phyloP scores from a whole-genome alignment of 768 basidiomycete species.

The Serendipita vermifera region DNA sequence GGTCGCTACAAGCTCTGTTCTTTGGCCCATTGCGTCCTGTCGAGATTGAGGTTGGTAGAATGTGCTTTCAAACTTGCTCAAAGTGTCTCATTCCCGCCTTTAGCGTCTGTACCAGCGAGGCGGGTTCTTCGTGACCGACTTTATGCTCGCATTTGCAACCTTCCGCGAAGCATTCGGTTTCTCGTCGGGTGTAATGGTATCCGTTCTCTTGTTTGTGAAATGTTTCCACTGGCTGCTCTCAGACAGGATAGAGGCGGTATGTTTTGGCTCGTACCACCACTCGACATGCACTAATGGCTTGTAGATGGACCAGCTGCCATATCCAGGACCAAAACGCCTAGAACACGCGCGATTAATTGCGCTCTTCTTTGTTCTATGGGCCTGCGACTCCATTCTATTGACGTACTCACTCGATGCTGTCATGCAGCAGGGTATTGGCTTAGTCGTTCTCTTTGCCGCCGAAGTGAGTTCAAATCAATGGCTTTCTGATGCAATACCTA shows the following conservation, averaged over 20 bases:
- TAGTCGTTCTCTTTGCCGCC: slow-evolving; percentile 90
- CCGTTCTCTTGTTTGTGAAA: slow-evolving; percentile 86
- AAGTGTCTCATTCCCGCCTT: slow-evolving; percentile 6
- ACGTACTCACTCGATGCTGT: slow-evolving; percentile 70
- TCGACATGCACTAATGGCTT: not conserved
- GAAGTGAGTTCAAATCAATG: slow-evolving; percentile 43
- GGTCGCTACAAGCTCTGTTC: slow-evolving; percentile 73
- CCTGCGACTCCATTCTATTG: slow-evolving; percentile 65
- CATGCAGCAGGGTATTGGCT: slow-evolving; percentile 62
- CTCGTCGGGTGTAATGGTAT: slow-evolving; percentile 88
- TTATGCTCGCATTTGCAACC: slow-evolving; percentile 89
- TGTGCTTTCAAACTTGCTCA: slow-evolving; percentile 1
- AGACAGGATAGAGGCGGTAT: slow-evolving; percentile 92
- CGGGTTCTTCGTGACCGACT: slow-evolving; percentile 98
- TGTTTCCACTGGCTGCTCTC: slow-evolving; percentile 96
- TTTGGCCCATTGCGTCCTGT: slow-evolving; percentile 78
- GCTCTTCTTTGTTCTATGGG: slow-evolving; percentile 63
- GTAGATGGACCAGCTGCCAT: slow-evolving; percentile 94
- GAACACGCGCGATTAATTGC: slow-evolving; percentile 76
- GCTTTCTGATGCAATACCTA: slow-evolving; percentile 8
- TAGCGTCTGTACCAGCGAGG: slow-evolving; percentile 93
- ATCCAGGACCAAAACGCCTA: slow-evolving; percentile 65
- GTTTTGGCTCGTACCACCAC: slow-evolving; percentile 17
- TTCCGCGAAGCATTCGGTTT: slow-evolving; percentile 92
- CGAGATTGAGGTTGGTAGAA: slow-evolving; percentile 66